These are phyloP conservation scores for Arthromyces matolae DNA, from an alignment of 768 basidiomycete genomes.

Conservation along the genomic window DNA sequence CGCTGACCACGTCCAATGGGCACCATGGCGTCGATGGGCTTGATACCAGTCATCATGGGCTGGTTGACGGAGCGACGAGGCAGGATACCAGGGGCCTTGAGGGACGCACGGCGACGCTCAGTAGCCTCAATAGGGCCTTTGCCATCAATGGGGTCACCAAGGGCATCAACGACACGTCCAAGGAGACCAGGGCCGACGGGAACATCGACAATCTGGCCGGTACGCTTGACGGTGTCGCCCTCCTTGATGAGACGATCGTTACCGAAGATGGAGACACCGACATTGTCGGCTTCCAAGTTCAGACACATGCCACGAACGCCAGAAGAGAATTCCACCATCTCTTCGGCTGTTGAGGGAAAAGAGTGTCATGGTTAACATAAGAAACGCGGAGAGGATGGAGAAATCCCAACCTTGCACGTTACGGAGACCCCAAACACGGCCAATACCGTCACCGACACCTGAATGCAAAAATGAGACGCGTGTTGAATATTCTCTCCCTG, in stretches of 20 bases:
- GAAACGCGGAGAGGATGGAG: not conserved
- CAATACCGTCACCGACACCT: constrained; percentile 99
- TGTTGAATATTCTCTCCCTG: not conserved
- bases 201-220: constrained; percentile 99
- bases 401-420: constrained; percentile 89
- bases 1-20: constrained; percentile 99
- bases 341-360: constrained; percentile 66
- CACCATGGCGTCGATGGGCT: constrained; percentile 99
- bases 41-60: constrained; percentile 99
- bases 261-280: constrained; percentile 99
- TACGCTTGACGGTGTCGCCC: constrained; percentile 99
- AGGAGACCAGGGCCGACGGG: constrained; percentile 96
- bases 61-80: constrained; percentile 99
- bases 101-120: constrained; percentile 93
- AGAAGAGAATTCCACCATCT: constrained; percentile 99
- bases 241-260: constrained; percentile 98
- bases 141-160: constrained; percentile 99
- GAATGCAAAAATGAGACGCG: constrained; percentile 20
- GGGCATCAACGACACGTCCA: constrained; percentile 98
- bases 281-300: constrained; percentile 99
- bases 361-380: constrained; percentile 7
- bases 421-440: constrained; percentile 97
- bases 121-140: constrained; percentile 94
- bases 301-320: constrained; percentile 99
- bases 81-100: constrained; percentile 99